Conservation (phyloP, 1,139 yeast species). For the Lodderomyces oxycetoniae region DNA sequence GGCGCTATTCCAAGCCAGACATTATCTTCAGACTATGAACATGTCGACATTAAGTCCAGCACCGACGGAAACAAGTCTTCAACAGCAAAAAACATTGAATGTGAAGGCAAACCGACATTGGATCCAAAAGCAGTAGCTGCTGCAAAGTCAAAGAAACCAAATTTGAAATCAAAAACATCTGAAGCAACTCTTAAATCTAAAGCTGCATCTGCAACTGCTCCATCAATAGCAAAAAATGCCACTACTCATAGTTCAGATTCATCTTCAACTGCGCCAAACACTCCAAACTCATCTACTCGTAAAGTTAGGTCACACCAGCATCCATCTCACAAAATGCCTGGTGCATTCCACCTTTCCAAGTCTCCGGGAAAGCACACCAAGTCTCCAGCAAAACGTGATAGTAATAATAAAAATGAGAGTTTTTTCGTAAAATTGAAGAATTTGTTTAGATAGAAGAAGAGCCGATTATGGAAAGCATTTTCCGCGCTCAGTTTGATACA, state of each 20-base stretch:
- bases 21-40: conserved; percentile 17
- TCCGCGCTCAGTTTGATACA: no score
- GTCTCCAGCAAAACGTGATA: not conserved
- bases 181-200: conserved; percentile 12
- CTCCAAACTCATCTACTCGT: conserved; percentile 11
- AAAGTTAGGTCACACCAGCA: no score
- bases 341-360: conserved; percentile 19
- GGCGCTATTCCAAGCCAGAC: conserved; percentile 36
- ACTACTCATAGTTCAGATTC: conserved; percentile 1
- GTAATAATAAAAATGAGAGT: conserved; percentile 21
- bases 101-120: conserved; percentile 8
- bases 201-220: conserved; percentile 5
- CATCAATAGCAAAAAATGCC: conserved; percentile 7
- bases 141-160: conserved; percentile 11
- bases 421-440: conserved; percentile 32
- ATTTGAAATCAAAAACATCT: conserved; percentile 12
- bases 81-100: conserved; percentile 16
- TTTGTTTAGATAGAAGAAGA: conserved; percentile 24
- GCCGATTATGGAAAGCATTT: no score
- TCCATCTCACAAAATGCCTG: not conserved
- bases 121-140: conserved; percentile 6
- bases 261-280: conserved; percentile 5
- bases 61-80: conserved; percentile 2
- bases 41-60: conserved; percentile 13
- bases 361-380: conserved; percentile 12